Evolutionary conservation across 2,329 filamentous ascomycete genomes (phyloP).

Genomic region (Penicillium sp.): DNA sequence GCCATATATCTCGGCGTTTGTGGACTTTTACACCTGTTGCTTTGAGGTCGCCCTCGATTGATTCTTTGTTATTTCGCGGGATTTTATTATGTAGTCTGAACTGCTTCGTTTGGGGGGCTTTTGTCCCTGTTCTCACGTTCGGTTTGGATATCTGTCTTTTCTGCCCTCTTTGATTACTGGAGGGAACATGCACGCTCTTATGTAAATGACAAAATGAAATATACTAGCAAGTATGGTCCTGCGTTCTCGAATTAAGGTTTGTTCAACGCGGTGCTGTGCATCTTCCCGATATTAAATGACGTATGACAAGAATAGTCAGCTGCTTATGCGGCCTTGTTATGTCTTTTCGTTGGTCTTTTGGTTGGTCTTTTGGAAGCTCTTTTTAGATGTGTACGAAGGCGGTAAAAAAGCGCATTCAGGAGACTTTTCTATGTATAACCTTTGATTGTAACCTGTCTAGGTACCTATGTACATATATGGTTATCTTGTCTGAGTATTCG

Average conservation of each 20-base stretch:
- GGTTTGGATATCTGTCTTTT: background rate
- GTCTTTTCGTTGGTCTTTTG: no score
- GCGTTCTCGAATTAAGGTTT: background rate
- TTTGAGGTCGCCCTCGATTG: background rate
- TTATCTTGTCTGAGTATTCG: background rate
- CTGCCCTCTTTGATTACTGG: background rate
- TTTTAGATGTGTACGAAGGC: no score
- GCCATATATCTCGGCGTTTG: conserved; percentile 24
- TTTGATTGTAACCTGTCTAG: background rate
- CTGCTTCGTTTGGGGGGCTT: background rate
- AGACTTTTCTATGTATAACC: no score
- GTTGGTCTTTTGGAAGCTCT: no score
- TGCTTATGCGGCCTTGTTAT: no score
- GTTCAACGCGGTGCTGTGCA: background rate
- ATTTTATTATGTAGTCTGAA: background rate
- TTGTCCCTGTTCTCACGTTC: background rate
- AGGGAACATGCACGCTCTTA: conserved; percentile 2
- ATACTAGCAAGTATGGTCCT: conserved; percentile 3
- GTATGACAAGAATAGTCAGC: background rate
- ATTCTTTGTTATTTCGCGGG: background rate
- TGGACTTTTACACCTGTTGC: background rate
- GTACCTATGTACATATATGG: background rate
- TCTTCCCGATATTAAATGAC: background rate
- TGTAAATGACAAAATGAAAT: conserved; percentile 16
- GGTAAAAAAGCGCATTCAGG: no score